A percentile compares a stretch with the other conserved stretches of the same genome.
phyloP scores from a whole-genome alignment of 176 grass and related monocot species.

The Carex littledalei region DNA sequence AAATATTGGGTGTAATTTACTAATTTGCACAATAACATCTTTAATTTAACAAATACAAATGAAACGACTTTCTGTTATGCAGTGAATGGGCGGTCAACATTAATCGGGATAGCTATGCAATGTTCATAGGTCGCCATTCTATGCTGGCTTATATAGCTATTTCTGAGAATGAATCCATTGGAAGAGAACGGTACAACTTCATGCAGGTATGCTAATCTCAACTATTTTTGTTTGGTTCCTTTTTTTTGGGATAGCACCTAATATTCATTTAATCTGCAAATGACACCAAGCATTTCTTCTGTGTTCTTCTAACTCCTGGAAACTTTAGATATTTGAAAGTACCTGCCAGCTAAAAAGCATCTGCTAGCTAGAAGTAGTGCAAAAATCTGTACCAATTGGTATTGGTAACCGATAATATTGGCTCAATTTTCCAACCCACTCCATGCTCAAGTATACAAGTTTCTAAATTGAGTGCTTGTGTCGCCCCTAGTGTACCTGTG shows the following conservation, averaged over 20 bases:
- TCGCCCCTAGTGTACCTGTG: neutral
- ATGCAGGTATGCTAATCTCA: constrained; percentile 51
- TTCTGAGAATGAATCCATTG: constrained; percentile 90
- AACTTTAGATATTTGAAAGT: neutral
- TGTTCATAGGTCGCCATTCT: constrained; percentile 72
- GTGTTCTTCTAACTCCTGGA: neutral
- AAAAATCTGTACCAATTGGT: too few relatives aligned
- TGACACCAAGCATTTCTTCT: neutral
- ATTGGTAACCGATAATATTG: neutral
- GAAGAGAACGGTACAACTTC: constrained; percentile 76
- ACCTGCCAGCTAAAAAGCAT: too few relatives aligned
- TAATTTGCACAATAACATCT: neutral
- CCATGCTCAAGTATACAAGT: neutral
- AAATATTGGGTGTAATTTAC: neutral
- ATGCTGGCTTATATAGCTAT: constrained; percentile 75
- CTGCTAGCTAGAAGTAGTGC: too few relatives aligned
- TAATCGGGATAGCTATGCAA: constrained; percentile 75
- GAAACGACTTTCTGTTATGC: constrained; percentile 14
- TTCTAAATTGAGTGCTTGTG: too few relatives aligned
- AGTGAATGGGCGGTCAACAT: constrained; percentile 95
- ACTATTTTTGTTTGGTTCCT: neutral
- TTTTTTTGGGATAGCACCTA: too few relatives aligned
- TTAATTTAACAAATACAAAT: neutral
- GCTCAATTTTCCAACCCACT: neutral
- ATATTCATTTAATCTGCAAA: neutral